Evolutionary conservation across 805 yeast genomes (phyloP), one percentile per base, ranked within the genome.

Genomic region (Jamesozyma lodderae): DNA sequence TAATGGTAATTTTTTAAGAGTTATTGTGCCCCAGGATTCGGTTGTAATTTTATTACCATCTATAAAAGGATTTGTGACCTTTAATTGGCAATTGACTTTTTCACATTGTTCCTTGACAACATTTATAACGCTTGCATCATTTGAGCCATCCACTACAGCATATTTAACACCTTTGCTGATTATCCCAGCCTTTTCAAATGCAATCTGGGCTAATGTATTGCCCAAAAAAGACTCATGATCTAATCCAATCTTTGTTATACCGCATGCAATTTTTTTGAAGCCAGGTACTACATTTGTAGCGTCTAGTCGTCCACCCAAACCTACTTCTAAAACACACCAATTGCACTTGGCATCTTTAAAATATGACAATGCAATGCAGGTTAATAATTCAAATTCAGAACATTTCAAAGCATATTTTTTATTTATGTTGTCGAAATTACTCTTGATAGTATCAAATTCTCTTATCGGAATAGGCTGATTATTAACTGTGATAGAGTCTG

Each of bases 261-360:
- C 95, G 7, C 87, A 73, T 6, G 69, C 74, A 26, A 81, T 37
- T 22, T 77, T 77, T 13, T 75, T 69, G 9, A 45, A 42, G 2
- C 60, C 60, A 7, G 61, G 60, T 1, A 81, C 56, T 0, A 83
- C 83, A 62, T 90, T 90, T 0, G 98, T 90, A 1, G 96, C 85
- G 60, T 90, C 98, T 10, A 77, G 56, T 30, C 82, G 60, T 0
- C 98, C 98, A 2, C 98, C 98, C 6, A 92, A 64, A 0, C 98
- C 98, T 4, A 87, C 96, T 58, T 90, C 98, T n/a, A 90, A 60
- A 1, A 90, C 75, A 0, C 95, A 96, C 38, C 81, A 62, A 18
- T 80, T 77, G 5, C 87, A 81, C 1, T 69, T 59, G 31, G 67
- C 66, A 9, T 69, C 51, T 27, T 68, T 67, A 57, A 92, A 92